A percentile compares a stretch with the other conserved stretches of the same genome.
Evolutionary conservation across 306 rosid species (phyloP).

Genomic region (Dicorynia guianensis): DNA sequence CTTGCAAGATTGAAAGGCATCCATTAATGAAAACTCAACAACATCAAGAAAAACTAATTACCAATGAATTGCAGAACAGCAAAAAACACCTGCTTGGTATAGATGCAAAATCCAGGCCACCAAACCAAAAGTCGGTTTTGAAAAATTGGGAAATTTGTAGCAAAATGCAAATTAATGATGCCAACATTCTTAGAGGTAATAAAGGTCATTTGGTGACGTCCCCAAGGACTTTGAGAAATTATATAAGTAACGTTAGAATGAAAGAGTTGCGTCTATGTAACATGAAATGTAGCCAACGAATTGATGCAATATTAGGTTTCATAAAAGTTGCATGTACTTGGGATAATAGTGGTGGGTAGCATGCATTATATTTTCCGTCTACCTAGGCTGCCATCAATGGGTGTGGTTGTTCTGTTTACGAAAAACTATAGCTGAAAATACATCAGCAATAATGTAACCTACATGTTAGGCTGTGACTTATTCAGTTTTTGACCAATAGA

Average conservation of each 20-base stretch:
- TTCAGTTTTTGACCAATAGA: too few relatives aligned
- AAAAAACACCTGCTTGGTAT: neutral
- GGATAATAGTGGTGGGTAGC: too few relatives aligned
- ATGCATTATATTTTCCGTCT: too few relatives aligned
- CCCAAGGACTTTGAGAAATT: constrained; percentile 7
- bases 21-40: neutral
- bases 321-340: neutral
- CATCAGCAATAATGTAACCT: too few relatives aligned
- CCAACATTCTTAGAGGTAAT: neutral
- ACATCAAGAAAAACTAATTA: neutral
- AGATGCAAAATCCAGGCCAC: neutral
- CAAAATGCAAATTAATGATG: neutral
- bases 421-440: neutral
- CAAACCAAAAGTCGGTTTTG: neutral
- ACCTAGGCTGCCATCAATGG: neutral
- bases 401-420: neutral
- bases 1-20: neutral
- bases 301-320: neutral
- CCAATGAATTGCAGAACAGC: neutral
- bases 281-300: neutral
- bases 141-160: constrained; percentile 13
- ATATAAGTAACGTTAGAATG: neutral
- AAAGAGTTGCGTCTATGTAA: constrained; percentile 25
- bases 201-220: neutral
- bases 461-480: too few relatives aligned